Percentiles rank a stretch among this genome's conserved stretches.
phyloP scores from a whole-genome alignment of 2,329 filamentous ascomycete genomes.

The Nigrograna mackinnonii region DNA sequence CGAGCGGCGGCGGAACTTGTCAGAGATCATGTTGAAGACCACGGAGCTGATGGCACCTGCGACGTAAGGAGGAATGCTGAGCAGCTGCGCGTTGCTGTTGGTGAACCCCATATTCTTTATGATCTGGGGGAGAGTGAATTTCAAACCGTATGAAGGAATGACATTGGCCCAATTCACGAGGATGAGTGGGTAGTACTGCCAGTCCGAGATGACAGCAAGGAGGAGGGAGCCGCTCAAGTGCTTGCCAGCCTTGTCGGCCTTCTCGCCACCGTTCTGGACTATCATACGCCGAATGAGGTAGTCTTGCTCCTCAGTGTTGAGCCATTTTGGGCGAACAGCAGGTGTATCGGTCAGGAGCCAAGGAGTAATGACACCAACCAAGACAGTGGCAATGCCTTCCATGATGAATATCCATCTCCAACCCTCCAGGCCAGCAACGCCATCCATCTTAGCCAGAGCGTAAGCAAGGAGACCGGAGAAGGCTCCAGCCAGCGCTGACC shows the following conservation, averaged over 20 bases:
- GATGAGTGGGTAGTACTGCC: conserved; percentile 31
- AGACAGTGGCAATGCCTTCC: conserved; percentile 7
- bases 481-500: conserved; percentile 12
- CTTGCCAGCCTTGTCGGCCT: conserved; percentile 10
- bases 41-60: neutral
- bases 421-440: conserved; percentile 17
- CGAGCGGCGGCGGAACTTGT: neutral
- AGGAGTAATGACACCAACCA: conserved; percentile 4
- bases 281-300: conserved; percentile 6
- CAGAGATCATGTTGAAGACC: neutral
- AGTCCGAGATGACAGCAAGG: conserved; percentile 26
- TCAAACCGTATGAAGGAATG: conserved; percentile 28
- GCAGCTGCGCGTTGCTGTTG: conserved; percentile 30
- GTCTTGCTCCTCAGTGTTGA: conserved; percentile 5
- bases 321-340: conserved; percentile 2
- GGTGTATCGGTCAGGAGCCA: conserved; percentile 3
- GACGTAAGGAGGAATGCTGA: conserved; percentile 25
- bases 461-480: conserved; percentile 13
- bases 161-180: conserved; percentile 26
- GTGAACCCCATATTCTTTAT: conserved; percentile 30
- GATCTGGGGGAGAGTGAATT: conserved; percentile 31
- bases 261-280: conserved; percentile 7
- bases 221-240: conserved; percentile 27
- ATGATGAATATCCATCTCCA: conserved; percentile 33
- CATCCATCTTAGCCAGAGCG: conserved; percentile 7